These are phyloP conservation scores for Alopecurus myosuroides DNA, from an alignment of 176 grass and related monocot species.

Conservation along the genomic window DNA sequence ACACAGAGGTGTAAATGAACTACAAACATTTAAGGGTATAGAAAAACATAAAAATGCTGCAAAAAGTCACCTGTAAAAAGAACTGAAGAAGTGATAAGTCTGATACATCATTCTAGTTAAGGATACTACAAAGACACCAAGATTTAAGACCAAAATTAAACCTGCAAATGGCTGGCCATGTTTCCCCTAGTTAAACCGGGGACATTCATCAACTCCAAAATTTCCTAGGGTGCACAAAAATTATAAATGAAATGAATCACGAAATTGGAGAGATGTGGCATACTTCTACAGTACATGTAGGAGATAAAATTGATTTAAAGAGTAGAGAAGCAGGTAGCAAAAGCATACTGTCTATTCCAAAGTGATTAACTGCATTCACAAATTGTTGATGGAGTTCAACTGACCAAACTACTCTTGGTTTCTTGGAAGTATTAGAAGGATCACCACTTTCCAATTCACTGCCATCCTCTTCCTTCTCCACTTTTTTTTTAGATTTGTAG, in stretches of 20 bases:
- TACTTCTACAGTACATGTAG: not conserved
- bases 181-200: conserved; percentile 99
- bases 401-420: conserved; percentile 97
- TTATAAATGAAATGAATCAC: conserved; percentile 19
- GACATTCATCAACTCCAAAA: conserved; percentile 99
- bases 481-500: conserved; percentile 88
- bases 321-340: conserved; percentile 7
- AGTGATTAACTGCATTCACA: conserved; percentile 95
- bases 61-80: not conserved
- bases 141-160: conserved; percentile 38
- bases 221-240: conserved; percentile 85
- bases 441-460: conserved; percentile 76
- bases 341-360: conserved; percentile 92
- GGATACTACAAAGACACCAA: conserved; percentile 3
- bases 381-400: conserved; percentile 99
- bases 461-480: conserved; percentile 91
- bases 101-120: not conserved
- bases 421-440: conserved; percentile 81
- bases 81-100: not conserved
- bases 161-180: conserved; percentile 98
- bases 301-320: not conserved
- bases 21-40: not conserved
- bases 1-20: not conserved
- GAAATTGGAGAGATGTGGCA: conserved; percentile 6
- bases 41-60: not conserved